Evolutionary conservation across 2,329 filamentous ascomycete species (phyloP).

Genomic region (Nemania abortiva): DNA sequence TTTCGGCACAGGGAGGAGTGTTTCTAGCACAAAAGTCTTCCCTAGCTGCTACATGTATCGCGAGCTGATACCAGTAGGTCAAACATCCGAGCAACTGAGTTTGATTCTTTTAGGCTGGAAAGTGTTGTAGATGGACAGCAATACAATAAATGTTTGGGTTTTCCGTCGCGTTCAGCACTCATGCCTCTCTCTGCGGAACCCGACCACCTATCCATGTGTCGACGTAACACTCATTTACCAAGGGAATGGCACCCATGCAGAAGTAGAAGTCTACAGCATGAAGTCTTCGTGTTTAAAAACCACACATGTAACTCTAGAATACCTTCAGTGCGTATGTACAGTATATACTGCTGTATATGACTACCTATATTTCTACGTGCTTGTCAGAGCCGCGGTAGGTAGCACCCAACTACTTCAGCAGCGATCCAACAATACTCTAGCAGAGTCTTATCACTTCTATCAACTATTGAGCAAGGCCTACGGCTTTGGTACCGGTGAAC

Average conservation of each 20-base stretch:
- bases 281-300: too few species aligned
- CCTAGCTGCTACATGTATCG: background rate
- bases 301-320: background rate
- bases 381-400: too few species aligned
- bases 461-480: background rate
- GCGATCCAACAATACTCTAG: background rate
- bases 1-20: background rate
- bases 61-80: background rate
- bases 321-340: background rate
- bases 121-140: too few species aligned
- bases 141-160: too few species aligned
- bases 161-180: too few species aligned
- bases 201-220: background rate
- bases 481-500: background rate
- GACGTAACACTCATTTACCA: background rate
- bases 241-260: background rate
- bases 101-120: background rate
- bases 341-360: background rate
- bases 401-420: too few species aligned
- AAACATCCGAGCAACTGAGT: background rate
- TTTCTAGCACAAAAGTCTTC: background rate
- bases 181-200: background rate
- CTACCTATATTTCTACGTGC: too few species aligned
- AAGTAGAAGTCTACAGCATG: background rate
- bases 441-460: background rate